Percentiles rank a stretch among this genome's conserved stretches.
Evolutionary conservation across 805 yeast species (phyloP).

Genomic region (Ogataea pignaliae): DNA sequence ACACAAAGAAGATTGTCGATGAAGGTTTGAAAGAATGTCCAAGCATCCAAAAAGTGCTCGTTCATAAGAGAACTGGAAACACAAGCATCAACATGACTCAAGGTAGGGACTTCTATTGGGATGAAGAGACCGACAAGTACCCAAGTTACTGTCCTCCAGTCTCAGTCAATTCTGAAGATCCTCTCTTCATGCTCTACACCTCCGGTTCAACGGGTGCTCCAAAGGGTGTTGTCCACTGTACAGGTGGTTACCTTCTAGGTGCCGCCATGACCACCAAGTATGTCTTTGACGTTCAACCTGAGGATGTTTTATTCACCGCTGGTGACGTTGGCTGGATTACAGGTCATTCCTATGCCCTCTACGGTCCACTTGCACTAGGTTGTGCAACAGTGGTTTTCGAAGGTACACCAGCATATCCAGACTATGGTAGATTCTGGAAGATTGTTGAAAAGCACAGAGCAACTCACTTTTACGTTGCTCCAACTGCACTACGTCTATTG

Average conservation of each 20-base stretch:
- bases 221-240: slow-evolving; percentile 78
- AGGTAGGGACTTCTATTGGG: slow-evolving; percentile 75
- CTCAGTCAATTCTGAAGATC: slow-evolving; percentile 76
- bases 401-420: slow-evolving; percentile 86
- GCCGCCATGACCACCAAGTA: slow-evolving; percentile 72
- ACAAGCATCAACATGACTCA: slow-evolving; percentile 43
- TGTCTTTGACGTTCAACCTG: slow-evolving; percentile 69
- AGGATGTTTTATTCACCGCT: slow-evolving; percentile 76
- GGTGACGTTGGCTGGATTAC: slow-evolving; percentile 94
- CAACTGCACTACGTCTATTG: slow-evolving; percentile 74
- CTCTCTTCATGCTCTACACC: slow-evolving; percentile 74
- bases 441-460: slow-evolving; percentile 67
- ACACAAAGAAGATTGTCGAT: slow-evolving; percentile 78
- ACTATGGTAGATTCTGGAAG: slow-evolving; percentile 75
- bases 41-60: slow-evolving; percentile 63
- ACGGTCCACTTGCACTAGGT: slow-evolving; percentile 76
- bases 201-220: slow-evolving; percentile 90
- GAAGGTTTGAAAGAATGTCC: slow-evolving; percentile 70
- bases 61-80: slow-evolving; percentile 70
- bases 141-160: slow-evolving; percentile 69
- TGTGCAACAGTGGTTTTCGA: slow-evolving; percentile 78
- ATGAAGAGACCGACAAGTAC: slow-evolving; percentile 61
- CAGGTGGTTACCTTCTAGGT: slow-evolving; percentile 75
- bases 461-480: slow-evolving; percentile 80
- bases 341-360: slow-evolving; percentile 79